Base-by-base conservation (phyloP, 2,329 filamentous ascomycete species). In the Alternaria longipes region DNA sequence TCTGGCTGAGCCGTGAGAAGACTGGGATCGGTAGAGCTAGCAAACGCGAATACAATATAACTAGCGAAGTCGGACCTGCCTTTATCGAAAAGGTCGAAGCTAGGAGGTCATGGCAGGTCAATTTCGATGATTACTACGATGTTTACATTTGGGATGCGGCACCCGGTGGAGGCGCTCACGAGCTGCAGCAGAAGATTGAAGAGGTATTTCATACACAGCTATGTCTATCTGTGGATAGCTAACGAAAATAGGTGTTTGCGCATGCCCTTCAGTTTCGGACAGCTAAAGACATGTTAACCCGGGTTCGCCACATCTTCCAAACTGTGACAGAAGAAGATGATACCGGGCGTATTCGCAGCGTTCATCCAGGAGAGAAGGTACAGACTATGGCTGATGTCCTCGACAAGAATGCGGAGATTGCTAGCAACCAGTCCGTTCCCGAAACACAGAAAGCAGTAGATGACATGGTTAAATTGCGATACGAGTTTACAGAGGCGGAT, bases 81-180 rank as follows among this genome's bases (percentile, higher is more conserved):
- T 80, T 82, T 57, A 82, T 81, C 47, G 78, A 80, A 34, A 67
- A 75, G n/a, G 78, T 81, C 71, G 79, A 80, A 20, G 67, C 65
- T 14, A 56, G 64, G 8, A 67, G 78, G 26, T 67, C 76, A 20
- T 82, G 78, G 75, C 74, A 74, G 34, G 77, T 82, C 54, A 73
- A 75, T 4, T 82, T 83, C 62, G 74, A 79, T 11, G 78, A 82
- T 41, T 81, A 81, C 56, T 82, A 80, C 50, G 80, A 82, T 67
- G 69, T 82, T 22, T 80, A 79, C 47, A 68, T 83, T 8, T 82
- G 80, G 80, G 80, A 80, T 57, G 58, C 74, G 2, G 65, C 64
- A 8, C 69, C 80, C 11, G 81, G 80, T 11, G 52, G 73, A 7
- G 61, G 66, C 2, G 79, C 73, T 49, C 47, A 65, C 18, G 44